Evolutionary conservation across 108 stramenopile genomes (phyloP), one percentile per base, ranked within the genome.

Genomic region (Discostella stelligeroides): DNA sequence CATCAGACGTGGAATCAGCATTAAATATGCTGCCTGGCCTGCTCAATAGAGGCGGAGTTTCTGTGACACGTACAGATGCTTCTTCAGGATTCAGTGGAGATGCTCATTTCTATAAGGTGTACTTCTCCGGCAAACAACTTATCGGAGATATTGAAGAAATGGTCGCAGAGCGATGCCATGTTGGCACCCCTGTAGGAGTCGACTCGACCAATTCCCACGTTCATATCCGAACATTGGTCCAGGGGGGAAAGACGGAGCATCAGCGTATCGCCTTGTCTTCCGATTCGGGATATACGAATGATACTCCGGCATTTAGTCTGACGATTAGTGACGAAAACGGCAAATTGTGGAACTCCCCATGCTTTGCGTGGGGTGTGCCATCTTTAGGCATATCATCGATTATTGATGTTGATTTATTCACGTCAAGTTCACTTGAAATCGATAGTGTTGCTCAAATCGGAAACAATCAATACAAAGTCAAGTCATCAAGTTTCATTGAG

Each of bases 91-190:
- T 41, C 7, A 55, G 50, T 57, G 85, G 81, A 24, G 68, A 84
- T 59, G 83, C 89, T 43, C 92, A 88, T 71, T 41, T 86, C n/a
- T 92, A 82, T 71, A 73, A 72, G 21, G 69, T 94, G 29, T 91
- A 89, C 74, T 94, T 92, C 49, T 54, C 65, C 54, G 88, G 90
- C 9, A 72, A 51, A 15, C 61, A 45, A 8, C 54, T 91, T 20
- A 37, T 73, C 13, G 88, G 91, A 30, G 84, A 94, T 61, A 80
- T 94, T 6, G 68, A 67, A 28, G 61, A 86, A 42, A 78, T 87
- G 39, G 50, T 50, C 7, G 75, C 70, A 30, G 64, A 73, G 56
- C 38, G 48, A 39, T 82, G 81, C 24, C 39, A 71, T 34, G 25
- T 12, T n/a, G 58, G 66, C 43, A 27, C 77, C 46, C 72, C 54